Conservation (phyloP, 805 yeast species). For the Phaffomyces antillensis region DNA sequence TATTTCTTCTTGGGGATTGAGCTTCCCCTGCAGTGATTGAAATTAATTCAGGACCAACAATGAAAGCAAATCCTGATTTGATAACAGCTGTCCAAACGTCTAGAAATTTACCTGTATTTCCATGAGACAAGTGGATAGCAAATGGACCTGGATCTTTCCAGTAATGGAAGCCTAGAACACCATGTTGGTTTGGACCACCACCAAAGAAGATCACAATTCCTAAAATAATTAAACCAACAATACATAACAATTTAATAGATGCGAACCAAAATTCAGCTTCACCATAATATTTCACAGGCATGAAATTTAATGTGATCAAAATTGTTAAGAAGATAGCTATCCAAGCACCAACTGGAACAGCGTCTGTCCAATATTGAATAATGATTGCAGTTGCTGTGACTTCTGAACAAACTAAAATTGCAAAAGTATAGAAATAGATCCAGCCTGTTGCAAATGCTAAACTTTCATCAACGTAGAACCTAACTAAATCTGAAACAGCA, state of each 20-base stretch:
- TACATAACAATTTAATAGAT: constrained; percentile 51
- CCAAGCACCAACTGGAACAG: constrained; percentile 57
- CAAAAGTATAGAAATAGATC: constrained; percentile 23
- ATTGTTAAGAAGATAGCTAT: constrained; percentile 45
- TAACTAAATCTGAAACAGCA: constrained; percentile 51
- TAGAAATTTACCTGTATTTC: constrained; percentile 54
- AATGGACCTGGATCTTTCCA: constrained; percentile 61
- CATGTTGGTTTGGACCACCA: constrained; percentile 49
- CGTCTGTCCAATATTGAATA: constrained; percentile 47
- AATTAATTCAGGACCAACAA: constrained; percentile 59
- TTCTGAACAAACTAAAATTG: constrained; percentile 32
- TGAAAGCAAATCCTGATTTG: constrained; percentile 60
- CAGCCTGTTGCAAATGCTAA: constrained; percentile 25
- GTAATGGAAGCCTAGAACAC: constrained; percentile 58
- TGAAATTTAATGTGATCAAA: constrained; percentile 40
- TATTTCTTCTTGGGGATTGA: constrained; percentile 48
- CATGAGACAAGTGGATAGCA: constrained; percentile 36
- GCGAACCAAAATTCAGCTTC: constrained; percentile 59
- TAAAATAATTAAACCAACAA: constrained; percentile 52
- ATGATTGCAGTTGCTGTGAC: constrained; percentile 52
- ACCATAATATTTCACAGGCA: constrained; percentile 55
- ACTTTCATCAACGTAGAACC: constrained; percentile 38
- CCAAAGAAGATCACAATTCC: constrained; percentile 57
- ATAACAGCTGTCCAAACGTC: constrained; percentile 59
- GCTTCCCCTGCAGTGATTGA: constrained; percentile 52